phyloP scores from a whole-genome alignment of 2,329 filamentous ascomycete species.

The Chalaropsis ovoidea region DNA sequence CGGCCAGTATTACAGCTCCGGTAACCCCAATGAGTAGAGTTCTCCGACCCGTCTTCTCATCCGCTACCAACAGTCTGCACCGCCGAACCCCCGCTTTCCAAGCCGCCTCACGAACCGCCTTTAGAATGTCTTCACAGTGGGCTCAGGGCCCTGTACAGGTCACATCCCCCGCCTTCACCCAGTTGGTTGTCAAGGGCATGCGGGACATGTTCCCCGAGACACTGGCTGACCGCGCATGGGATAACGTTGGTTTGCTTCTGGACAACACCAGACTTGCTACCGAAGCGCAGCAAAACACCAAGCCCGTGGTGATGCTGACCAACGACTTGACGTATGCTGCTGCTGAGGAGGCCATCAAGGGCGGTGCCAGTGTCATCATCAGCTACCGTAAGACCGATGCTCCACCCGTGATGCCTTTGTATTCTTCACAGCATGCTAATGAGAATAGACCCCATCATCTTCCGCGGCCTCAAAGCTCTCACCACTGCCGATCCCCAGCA shows the following conservation, averaged over 20 bases:
- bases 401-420: not conserved
- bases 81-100: not conserved
- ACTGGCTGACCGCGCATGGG: constrained; percentile 81
- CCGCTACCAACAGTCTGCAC: not conserved
- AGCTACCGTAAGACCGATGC: constrained; percentile 59
- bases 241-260: constrained; percentile 83
- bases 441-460: constrained; percentile 79
- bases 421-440: constrained; percentile 9
- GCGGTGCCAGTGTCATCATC: constrained; percentile 67
- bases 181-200: constrained; percentile 67
- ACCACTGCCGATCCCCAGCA: constrained; percentile 81
- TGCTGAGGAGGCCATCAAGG: constrained; percentile 75
- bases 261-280: constrained; percentile 34
- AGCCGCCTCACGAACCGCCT: not conserved
- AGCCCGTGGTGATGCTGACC: constrained; percentile 47
- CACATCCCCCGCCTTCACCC: constrained; percentile 35
- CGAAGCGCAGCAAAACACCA: constrained; percentile 30
- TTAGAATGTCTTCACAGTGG: constrained; percentile 18
- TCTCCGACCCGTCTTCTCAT: not conserved
- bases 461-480: constrained; percentile 80
- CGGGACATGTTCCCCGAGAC: constrained; percentile 77
- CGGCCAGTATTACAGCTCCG: not conserved
- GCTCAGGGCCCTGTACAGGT: constrained; percentile 16
- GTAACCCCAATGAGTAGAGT: constrained; percentile 7
- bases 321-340: constrained; percentile 86